Evolutionary conservation across 768 basidiomycete genomes (phyloP), one percentile per base, ranked within the genome.

Genomic region (Leccinellum rugosiceps): DNA sequence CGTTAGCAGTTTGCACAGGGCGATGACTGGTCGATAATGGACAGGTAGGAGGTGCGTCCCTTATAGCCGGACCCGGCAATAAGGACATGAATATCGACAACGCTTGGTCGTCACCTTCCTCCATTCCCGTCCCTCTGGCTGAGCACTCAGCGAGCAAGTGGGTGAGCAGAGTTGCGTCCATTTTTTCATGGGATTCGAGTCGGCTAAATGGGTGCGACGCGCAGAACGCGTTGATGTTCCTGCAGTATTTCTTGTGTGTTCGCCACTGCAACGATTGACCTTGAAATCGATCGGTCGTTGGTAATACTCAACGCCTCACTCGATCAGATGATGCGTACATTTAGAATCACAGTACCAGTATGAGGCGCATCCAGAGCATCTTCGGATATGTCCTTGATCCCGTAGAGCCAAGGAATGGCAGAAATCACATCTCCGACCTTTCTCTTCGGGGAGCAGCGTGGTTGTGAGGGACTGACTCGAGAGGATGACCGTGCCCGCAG

Each of bases 221-320:
- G 8, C 70, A 72, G 61, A 78, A 88, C 8, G 65, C 59, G 58
- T 78, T 78, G 59, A 82, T 76, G 4, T 57, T 60, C 65, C 82
- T 88, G 81, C 90, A 93, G n/a, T 90, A 76, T 32, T 77, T 80
- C 59, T 77, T 83, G 67, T 93, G 90, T 0, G 74, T 63, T 38
- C 78, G 78, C 90, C 90, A 92, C 53, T 90, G 83, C 32, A 66
- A 49, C n/a, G 56, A 72, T 67, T 93, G 90, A 72, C 90, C 90
- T 92, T 66, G 13, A 30, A 28, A 61, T 46, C 31, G 44, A 50
- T 49, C 55, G 47, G 45, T 62, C 45, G 58, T 65, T 19, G 61
- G 30, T 45, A 28, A 31, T 9, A 30, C 8, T 56, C 53, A 44
- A 57, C 25, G 52, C 55, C 28, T 58, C 34, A 52, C 48, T 45